phyloP scores from a whole-genome alignment of 805 yeast genomes.

The Pichia rugopelliculosa region DNA sequence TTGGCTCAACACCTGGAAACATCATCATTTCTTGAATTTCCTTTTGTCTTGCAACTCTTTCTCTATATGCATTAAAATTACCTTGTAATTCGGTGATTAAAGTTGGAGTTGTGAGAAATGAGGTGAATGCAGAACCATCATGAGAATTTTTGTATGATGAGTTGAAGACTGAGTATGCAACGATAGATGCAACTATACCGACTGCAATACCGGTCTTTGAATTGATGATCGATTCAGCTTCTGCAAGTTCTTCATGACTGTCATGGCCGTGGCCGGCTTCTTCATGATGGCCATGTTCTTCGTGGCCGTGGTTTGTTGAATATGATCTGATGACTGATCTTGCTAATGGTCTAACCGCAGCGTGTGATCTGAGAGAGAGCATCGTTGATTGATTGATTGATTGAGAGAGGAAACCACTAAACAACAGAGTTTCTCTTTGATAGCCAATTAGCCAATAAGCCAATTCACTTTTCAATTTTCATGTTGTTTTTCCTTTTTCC shows the following conservation, averaged over 20 bases:
- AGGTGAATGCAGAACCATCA: slow-evolving; percentile 22
- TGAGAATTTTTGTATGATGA: slow-evolving; percentile 43
- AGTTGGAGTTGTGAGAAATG: slow-evolving; percentile 14
- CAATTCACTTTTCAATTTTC: neutral
- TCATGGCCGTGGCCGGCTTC: slow-evolving; percentile 13
- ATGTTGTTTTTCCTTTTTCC: neutral
- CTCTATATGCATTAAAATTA: slow-evolving; percentile 19
- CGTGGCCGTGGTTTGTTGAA: slow-evolving; percentile 11
- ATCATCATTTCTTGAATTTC: slow-evolving; percentile 17
- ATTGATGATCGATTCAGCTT: slow-evolving; percentile 26
- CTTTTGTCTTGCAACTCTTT: slow-evolving; percentile 17
- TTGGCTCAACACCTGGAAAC: slow-evolving; percentile 13
- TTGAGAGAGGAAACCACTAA: too few relatives aligned
- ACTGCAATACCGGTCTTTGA: slow-evolving; percentile 18
- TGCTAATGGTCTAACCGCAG: neutral
- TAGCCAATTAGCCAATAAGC: neutral
- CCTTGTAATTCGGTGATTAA: slow-evolving; percentile 17
- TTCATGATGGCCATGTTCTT: slow-evolving; percentile 11
- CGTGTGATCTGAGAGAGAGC: neutral
- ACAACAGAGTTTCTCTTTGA: too few relatives aligned
- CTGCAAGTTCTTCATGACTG: slow-evolving; percentile 20
- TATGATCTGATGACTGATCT: slow-evolving; percentile 4
- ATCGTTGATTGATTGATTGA: neutral
- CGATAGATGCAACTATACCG: slow-evolving; percentile 22
- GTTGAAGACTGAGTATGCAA: slow-evolving; percentile 41